Evolutionary conservation across 2,329 filamentous ascomycete species (phyloP).

Genomic region (Colletotrichum tropicicola): DNA sequence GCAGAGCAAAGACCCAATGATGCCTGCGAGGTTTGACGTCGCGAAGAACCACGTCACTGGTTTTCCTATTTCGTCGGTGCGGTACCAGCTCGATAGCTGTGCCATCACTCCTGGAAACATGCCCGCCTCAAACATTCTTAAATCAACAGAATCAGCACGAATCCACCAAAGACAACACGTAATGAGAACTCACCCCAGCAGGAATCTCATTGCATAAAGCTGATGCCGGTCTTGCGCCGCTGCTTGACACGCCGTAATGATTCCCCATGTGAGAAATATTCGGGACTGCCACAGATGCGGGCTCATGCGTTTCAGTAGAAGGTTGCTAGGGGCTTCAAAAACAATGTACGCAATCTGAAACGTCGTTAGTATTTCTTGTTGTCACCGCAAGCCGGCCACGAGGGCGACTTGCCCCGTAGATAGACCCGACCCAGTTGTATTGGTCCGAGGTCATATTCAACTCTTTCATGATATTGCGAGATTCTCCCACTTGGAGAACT

Average conservation of each 20-base stretch:
- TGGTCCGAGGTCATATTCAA: constrained; percentile 15
- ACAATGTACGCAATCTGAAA: constrained; percentile 47
- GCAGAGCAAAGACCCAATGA: constrained; percentile 43
- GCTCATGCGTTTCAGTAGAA: constrained; percentile 45
- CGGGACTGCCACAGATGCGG: constrained; percentile 46
- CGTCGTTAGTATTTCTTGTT: neutral
- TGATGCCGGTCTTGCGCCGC: constrained; percentile 47
- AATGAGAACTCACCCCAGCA: constrained; percentile 45
- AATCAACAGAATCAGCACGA: no score
- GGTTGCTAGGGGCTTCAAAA: constrained; percentile 49
- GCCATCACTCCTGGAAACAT: constrained; percentile 50
- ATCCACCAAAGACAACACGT: no score
- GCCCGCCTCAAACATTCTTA: constrained; percentile 47
- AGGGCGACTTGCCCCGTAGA: neutral
- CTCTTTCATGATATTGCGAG: constrained; percentile 40
- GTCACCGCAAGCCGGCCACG: no score
- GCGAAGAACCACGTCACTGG: constrained; percentile 54
- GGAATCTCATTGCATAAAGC: constrained; percentile 48
- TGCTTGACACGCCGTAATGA: constrained; percentile 47
- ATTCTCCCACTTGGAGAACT: constrained; percentile 50
- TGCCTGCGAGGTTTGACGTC: constrained; percentile 39
- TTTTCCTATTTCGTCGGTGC: constrained; percentile 52
- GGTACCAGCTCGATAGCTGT: constrained; percentile 55
- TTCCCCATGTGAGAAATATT: constrained; percentile 47
- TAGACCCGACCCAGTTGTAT: constrained; percentile 23